Evolutionary conservation across 371 early-diverging fungal species (phyloP).

Genomic region (Mucor velutinosus): DNA sequence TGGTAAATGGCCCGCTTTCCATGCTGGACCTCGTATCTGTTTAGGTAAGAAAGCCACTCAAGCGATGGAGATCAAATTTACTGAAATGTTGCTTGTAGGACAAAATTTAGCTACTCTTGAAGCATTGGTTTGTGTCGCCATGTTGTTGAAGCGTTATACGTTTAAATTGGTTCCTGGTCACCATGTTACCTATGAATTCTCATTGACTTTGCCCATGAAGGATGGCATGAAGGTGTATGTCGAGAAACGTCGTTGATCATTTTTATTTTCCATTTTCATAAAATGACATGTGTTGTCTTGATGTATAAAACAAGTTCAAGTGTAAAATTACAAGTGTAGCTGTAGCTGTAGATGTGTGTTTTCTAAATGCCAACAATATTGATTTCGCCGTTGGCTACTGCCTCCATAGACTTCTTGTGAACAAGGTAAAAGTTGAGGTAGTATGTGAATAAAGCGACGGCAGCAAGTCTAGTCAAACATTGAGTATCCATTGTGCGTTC

Average conservation of each 20-base stretch:
- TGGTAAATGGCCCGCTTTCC: conserved; percentile 54
- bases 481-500: not conserved
- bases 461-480: conserved; percentile 29
- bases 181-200: conserved; percentile 32
- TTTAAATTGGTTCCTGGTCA: conserved; percentile 47
- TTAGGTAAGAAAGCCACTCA: conserved; percentile 32
- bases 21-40: conserved; percentile 73
- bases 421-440: conserved; percentile 45
- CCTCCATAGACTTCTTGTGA: conserved; percentile 28
- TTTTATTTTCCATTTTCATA: not conserved
- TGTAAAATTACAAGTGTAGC: not conserved
- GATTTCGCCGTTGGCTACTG: conserved; percentile 19
- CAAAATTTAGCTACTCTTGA: conserved; percentile 56
- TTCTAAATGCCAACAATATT: not conserved
- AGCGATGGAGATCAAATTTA: conserved; percentile 14
- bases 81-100: conserved; percentile 32
- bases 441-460: conserved; percentile 42
- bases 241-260: conserved; percentile 13
- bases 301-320: not conserved
- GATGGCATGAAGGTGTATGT: conserved; percentile 46
- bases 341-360: not conserved
- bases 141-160: conserved; percentile 43
- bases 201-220: conserved; percentile 57
- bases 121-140: conserved; percentile 40
- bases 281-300: not conserved